Evolutionary conservation across 108 stramenopile genomes (phyloP), one percentile per base, ranked within the genome.

Genomic region (Conticribra weissflogii): DNA sequence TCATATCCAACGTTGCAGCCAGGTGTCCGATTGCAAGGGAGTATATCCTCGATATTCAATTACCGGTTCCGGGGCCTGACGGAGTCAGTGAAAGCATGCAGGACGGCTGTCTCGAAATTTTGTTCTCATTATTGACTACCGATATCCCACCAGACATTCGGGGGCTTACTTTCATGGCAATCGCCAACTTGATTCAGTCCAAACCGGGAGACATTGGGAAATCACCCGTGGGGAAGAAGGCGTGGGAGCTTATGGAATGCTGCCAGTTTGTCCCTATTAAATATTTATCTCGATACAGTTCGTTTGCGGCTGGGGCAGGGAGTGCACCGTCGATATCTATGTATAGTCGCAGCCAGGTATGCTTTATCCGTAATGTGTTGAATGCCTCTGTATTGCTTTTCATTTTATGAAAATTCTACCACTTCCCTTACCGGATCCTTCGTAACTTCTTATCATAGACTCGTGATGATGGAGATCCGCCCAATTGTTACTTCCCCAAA

Each of bases 171-270:
- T 83, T 94, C 51, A 70, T 77, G 41, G 81, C 92, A 2, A 89
- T 91, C 62, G 86, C 92, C 1, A 85, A 77, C 68, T 82, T 94
- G 41, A 44, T 94, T 47, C 82, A 64, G 25, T 51, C 75, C 16
- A 72, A 53, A 16, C 33, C 32, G 14, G 63, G 58, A 46, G 55
- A 72, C 50, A 55, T 55, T 17, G 41, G 51, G 24, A 71, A 64
- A 63, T 32, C 51, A 57, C 66, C 49, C 7, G 23, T 70, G 34
- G 87, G 71, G 3, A 73, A 47, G 25, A 73, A 86, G 49, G 88
- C 78, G 9, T 94, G 92, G 92, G 88, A 89, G 21, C 67, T 89
- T 46, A 51, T 94, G 22, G 92, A 94, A 58, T 44, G 76, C n/a
- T 83, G 81, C 63, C 86, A 89, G 33, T 68, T 89, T 16, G 28